Evolutionary conservation across 805 yeast genomes (phyloP).

Genomic region (Sugiyamaella qingdaonensis): DNA sequence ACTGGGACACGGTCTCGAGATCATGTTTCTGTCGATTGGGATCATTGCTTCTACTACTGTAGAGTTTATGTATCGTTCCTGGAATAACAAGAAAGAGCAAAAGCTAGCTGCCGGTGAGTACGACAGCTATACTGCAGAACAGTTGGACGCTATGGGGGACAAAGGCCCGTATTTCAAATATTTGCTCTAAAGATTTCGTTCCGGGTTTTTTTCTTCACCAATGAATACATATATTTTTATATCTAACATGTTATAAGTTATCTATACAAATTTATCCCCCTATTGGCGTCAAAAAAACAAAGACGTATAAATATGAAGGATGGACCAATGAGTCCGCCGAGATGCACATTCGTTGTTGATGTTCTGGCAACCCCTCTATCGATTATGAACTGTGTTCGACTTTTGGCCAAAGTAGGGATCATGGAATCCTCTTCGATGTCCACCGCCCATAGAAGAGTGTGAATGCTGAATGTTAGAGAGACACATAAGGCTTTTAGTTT

Average conservation of each 20-base stretch:
- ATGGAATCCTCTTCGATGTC: conserved; percentile 16
- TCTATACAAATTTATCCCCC: neutral
- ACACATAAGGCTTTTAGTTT: too few relatives aligned
- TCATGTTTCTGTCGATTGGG: conserved; percentile 42
- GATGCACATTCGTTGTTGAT: too few relatives aligned
- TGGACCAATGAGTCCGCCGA: too few relatives aligned
- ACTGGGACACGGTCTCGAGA: conserved; percentile 47
- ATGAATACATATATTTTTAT: too few relatives aligned
- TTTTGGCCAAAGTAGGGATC: conserved; percentile 14
- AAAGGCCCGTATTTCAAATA: conserved; percentile 19
- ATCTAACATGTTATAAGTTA: too few relatives aligned
- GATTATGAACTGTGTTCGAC: neutral
- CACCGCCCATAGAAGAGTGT: neutral
- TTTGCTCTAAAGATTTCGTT: neutral
- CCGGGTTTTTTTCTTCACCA: neutral
- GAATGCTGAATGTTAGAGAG: too few relatives aligned
- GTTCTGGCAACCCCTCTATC: neutral
- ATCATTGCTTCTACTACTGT: conserved; percentile 11
- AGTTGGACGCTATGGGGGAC: conserved; percentile 27
- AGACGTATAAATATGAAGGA: conserved; percentile 45
- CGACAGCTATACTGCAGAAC: conserved; percentile 27
- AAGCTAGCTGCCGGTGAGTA: conserved; percentile 34
- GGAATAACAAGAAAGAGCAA: conserved; percentile 27
- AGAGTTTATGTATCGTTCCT: conserved; percentile 19
- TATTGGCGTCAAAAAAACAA: conserved; percentile 62